Conservation (phyloP, 1,139 yeast species). For the Lodderomyces margitis region DNA sequence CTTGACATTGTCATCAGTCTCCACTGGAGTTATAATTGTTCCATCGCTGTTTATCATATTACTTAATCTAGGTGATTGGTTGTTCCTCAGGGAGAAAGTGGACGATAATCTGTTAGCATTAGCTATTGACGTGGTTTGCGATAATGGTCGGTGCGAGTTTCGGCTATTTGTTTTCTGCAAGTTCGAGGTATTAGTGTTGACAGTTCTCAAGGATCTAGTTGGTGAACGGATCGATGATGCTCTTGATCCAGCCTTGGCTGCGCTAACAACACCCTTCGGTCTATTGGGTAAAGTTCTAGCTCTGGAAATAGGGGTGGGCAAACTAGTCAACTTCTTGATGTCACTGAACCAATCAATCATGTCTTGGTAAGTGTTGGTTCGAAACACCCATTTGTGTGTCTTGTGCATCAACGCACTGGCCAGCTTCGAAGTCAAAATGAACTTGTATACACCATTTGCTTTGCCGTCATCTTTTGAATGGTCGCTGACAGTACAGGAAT, state of each 20-base stretch:
- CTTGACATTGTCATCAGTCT: constrained; percentile 22
- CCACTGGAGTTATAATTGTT: constrained; percentile 46
- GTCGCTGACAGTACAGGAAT: constrained; percentile 78
- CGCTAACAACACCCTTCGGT: constrained; percentile 12
- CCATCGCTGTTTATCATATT: constrained; percentile 51
- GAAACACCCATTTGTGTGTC: constrained; percentile 91
- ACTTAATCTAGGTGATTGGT: constrained; percentile 35
- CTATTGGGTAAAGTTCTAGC: constrained; percentile 20
- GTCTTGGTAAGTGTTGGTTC: constrained; percentile 73
- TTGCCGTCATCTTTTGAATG: constrained; percentile 73
- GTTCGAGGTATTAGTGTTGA: constrained; percentile 18
- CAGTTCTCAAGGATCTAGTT: constrained; percentile 26
- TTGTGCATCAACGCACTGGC: constrained; percentile 66
- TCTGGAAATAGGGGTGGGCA: constrained; percentile 57
- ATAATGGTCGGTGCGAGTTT: constrained; percentile 19
- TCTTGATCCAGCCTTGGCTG: constrained; percentile 9
- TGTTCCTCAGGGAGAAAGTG: constrained; percentile 34
- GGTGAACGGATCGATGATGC: constrained; percentile 14
- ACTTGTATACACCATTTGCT: constrained; percentile 64
- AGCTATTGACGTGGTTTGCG: constrained; percentile 26
- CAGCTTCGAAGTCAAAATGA: constrained; percentile 70
- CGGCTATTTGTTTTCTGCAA: constrained; percentile 4
- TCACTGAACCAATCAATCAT: constrained; percentile 88
- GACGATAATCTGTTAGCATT: constrained; percentile 34
- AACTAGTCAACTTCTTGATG: constrained; percentile 59